Evolutionary conservation across 768 basidiomycete species (phyloP), one percentile per base, ranked within the genome.

Genomic region (Phaffia australis): DNA sequence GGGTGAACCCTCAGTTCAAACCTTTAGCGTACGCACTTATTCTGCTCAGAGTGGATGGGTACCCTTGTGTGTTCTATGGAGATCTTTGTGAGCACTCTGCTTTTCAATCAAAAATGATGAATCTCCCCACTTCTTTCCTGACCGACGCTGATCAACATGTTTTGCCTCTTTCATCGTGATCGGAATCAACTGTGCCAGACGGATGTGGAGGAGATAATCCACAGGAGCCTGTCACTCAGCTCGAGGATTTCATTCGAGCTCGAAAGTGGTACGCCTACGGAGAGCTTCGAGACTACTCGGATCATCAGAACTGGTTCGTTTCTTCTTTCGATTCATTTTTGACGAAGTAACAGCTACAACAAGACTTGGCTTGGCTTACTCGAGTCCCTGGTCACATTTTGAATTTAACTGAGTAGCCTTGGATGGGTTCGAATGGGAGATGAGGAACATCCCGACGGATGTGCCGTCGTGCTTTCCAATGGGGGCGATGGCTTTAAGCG

Each of bases 1-100:
- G 75, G 71, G 74, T 80, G 18, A 75, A 63, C 61, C 61, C 66
- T 49, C 50, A 50, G 18, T 65, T 59, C 56, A 78, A 79, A 65
- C 78, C 79, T 3, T 71, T 79, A 23, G 78, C 78, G 3, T 79
- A 79, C 68, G 73, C 76, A n/a, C 68, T 79, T 61, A 80, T 79
- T 70, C 70, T 79, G 25, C 73, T 78, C 6, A 70, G 79, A 54
- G 71, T 72, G 2, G 79, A 78, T 50, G 79, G 79, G 0, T 79
- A 79, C 71, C 77, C 78, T 11, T 75, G 73, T 66, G 74, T 74
- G 30, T 78, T 78, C 66, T 75, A 72, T 51, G 77, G 78, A 18
- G 78, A 79, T 63, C 63, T 79, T 16, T 76, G 35, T 42, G 11
- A 42, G 35, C 11, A 11, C 35, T 11, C 35, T 42, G 35, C 4